Conservation (phyloP, 345 rosid genomes). For the Microcos paniculata region DNA sequence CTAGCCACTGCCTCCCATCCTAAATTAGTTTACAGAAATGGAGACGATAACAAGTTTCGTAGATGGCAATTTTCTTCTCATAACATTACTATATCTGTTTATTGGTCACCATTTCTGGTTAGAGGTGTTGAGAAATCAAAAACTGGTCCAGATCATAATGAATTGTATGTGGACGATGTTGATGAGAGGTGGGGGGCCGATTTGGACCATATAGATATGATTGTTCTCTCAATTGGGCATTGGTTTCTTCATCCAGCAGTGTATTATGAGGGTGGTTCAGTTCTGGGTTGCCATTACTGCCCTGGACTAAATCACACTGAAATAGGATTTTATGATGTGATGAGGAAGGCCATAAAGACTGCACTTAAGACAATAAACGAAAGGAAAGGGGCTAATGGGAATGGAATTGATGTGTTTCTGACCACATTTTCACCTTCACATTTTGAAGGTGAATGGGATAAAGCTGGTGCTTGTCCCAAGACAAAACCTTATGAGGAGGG, state of each 20-base stretch:
- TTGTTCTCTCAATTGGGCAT: slow-evolving; percentile 80
- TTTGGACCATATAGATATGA: slow-evolving; percentile 49
- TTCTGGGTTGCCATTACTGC: slow-evolving; percentile 86
- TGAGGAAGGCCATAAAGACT: slow-evolving; percentile 72
- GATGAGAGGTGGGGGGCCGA: slow-evolving; percentile 85
- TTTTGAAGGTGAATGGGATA: slow-evolving; percentile 96
- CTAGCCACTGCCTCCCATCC: slow-evolving; percentile 61
- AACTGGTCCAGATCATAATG: slow-evolving; percentile 59
- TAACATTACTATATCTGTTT: slow-evolving; percentile 61
- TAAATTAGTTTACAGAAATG: slow-evolving; percentile 54
- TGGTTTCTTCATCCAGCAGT: slow-evolving; percentile 97
- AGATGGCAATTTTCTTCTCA: slow-evolving; percentile 70
- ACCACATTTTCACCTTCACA: slow-evolving; percentile 90
- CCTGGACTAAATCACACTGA: slow-evolving; percentile 69
- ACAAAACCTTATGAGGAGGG: slow-evolving; percentile 66
- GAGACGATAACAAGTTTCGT: slow-evolving; percentile 77
- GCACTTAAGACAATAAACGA: slow-evolving; percentile 45
- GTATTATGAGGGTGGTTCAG: slow-evolving; percentile 59
- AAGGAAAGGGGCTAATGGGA: slow-evolving; percentile 31
- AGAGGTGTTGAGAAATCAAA: slow-evolving; percentile 73
- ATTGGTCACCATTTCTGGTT: slow-evolving; percentile 96
- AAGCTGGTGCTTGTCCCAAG: slow-evolving; percentile 81
- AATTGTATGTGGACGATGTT: slow-evolving; percentile 60
- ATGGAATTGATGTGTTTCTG: slow-evolving; percentile 38
- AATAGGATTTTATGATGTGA: slow-evolving; percentile 70